Conservation (phyloP, 2,329 filamentous ascomycete genomes). For the Xylaria sp. region DNA sequence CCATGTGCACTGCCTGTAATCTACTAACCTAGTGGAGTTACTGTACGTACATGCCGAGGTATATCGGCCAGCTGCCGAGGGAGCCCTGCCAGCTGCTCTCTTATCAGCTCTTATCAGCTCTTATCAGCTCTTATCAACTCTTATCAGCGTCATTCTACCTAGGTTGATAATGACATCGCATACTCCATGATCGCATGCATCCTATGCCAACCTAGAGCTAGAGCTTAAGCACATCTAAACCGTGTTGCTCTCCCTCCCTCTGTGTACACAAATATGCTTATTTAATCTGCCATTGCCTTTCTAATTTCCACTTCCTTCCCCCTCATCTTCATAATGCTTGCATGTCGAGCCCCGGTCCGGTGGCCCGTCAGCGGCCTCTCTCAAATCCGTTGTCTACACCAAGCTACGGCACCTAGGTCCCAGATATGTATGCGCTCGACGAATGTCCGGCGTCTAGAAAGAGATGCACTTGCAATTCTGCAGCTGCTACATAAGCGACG, state of each 20-base stretch:
- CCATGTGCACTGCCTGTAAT: neutral
- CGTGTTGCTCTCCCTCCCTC: neutral
- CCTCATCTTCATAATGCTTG: constrained; percentile 27
- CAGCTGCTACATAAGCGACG: constrained; percentile 35
- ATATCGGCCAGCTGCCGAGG: neutral
- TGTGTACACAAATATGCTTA: neutral
- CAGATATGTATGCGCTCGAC: constrained; percentile 13
- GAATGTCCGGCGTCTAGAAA: constrained; percentile 7
- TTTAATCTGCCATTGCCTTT: neutral
- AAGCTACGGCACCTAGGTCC: constrained; percentile 15
- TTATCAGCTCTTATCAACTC: constrained; percentile 8
- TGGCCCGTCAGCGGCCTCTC: constrained; percentile 25
- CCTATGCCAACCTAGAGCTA: neutral
- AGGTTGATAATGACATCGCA: constrained; percentile 4
- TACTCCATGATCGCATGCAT: neutral
- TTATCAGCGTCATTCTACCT: no score
- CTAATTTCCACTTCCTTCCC: neutral
- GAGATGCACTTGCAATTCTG: constrained; percentile 18
- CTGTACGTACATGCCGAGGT: constrained; percentile 15
- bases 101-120: constrained; percentile 6
- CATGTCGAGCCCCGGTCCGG: constrained; percentile 26
- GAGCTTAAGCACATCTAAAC: no score
- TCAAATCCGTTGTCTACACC: constrained; percentile 30
- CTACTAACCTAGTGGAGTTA: neutral
- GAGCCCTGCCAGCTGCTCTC: neutral